phyloP scores from a whole-genome alignment of 441 rosid species.

The Pelargonium australe region DNA sequence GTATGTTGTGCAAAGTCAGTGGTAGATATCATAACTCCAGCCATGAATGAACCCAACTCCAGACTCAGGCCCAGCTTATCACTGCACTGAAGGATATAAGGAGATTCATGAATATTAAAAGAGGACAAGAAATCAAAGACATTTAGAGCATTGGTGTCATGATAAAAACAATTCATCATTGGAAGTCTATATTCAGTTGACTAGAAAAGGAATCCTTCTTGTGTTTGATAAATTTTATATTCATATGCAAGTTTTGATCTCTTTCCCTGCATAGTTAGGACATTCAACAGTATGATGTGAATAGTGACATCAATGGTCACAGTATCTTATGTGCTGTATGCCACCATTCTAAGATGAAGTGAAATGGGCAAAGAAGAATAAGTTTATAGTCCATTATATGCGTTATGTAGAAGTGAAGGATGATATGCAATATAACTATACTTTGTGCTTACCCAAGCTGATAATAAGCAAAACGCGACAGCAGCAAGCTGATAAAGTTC shows the following conservation, averaged over 20 bases:
- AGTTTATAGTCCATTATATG: not conserved
- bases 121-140: not conserved
- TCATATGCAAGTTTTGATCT: not conserved
- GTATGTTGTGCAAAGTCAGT: conserved; percentile 92
- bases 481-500: conserved; percentile 97
- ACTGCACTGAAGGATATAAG: conserved; percentile 74
- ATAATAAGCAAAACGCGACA: conserved; percentile 92
- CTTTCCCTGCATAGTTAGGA: not conserved
- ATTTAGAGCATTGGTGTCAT: not conserved
- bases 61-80: conserved; percentile 98
- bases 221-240: not conserved
- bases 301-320: not conserved
- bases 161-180: not conserved
- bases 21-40: conserved; percentile 97
- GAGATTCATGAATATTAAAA: conserved; percentile 22
- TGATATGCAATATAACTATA: not conserved
- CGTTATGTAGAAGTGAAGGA: too few species aligned
- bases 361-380: not conserved
- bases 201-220: not conserved
- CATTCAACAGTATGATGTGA: not conserved
- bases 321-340: not conserved
- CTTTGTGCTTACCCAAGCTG: conserved; percentile 84
- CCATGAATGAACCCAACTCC: conserved; percentile 93
- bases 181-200: not conserved
- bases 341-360: not conserved